phyloP scores from a whole-genome alignment of 768 basidiomycete genomes.

The Neoboletus magnificus region DNA sequence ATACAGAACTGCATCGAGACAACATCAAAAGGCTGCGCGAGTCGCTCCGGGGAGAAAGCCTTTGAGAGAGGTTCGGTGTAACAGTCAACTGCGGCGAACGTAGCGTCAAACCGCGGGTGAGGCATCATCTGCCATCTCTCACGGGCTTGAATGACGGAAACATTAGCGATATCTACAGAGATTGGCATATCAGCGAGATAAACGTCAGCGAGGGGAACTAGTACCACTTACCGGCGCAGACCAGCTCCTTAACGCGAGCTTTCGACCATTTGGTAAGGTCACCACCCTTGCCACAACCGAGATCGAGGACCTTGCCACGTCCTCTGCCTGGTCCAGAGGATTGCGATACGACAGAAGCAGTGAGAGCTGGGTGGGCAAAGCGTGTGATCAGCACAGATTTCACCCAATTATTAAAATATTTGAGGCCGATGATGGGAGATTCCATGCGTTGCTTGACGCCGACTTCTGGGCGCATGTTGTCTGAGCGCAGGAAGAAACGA shows the following conservation, averaged over 20 bases:
- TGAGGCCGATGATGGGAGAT: slow-evolving; percentile 95
- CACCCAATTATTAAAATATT: slow-evolving; percentile 99
- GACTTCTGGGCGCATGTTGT: slow-evolving; percentile 91
- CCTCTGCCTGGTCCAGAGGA: slow-evolving; percentile 26
- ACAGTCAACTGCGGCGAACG: slow-evolving; percentile 86
- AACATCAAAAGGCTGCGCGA: slow-evolving; percentile 79
- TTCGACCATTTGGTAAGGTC: slow-evolving; percentile 95
- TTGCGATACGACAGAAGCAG: slow-evolving; percentile 33
- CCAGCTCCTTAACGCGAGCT: slow-evolving; percentile 73
- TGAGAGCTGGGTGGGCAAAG: slow-evolving; percentile 73
- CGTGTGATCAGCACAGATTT: slow-evolving; percentile 95
- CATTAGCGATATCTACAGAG: slow-evolving; percentile 74
- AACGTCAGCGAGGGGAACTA: not conserved
- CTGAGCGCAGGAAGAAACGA: slow-evolving; percentile 37
- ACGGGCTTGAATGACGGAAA: slow-evolving; percentile 88
- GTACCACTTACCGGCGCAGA: slow-evolving; percentile 68
- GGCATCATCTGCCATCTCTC: slow-evolving; percentile 58
- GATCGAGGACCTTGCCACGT: slow-evolving; percentile 82
- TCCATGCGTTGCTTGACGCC: slow-evolving; percentile 79
- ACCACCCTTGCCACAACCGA: slow-evolving; percentile 99
- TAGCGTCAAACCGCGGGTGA: slow-evolving; percentile 63
- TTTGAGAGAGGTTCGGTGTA: slow-evolving; percentile 70
- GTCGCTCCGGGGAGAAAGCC: slow-evolving; percentile 59
- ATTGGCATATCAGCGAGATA: not conserved
- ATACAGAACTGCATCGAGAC: slow-evolving; percentile 99